Base-by-base conservation (phyloP, 305 asterid genomes). In the Solanum hybrid region DNA sequence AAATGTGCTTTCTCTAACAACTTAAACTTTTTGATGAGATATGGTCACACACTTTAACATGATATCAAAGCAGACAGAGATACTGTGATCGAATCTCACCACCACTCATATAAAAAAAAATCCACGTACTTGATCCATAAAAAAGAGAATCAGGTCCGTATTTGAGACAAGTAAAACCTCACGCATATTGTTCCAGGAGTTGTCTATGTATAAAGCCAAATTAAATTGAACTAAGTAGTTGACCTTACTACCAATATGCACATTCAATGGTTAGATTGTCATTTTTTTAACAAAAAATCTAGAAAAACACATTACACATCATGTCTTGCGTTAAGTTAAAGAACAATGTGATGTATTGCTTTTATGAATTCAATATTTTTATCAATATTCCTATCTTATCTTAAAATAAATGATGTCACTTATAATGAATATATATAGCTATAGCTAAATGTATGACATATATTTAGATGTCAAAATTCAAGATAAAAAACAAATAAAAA, bases 41-140 rank as follows among this genome's bases (percentile, higher is more conserved):
- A 13, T 45, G 22, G 0, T 2, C 65, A 65, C 29, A 65, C 75
- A 65, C 29, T 65, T n/a, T 0, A 65, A 65, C 3, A n/a, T 65
- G 75, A 0, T 22, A 22, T 2, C 29, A 65, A 0, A 65, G 1
- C 3, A 22, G 13, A 0, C 0, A 65, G 1, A 65, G 1, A 0
- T 22, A 1, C 0, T 65, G 12, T 22, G 1, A 65, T 65, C 6
- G 1, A 65, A 65, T 65, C 27, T 65, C 6, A 65, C 75, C 3
- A 4, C 12, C 27, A 65, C 75, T 2, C 75, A 9, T 9, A 65
- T 65, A 36, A 36, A 36, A 36, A 7, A 36, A 7, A 7, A 1
- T 36, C 3, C 17, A 41, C 6, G 4, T 39, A 3, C 51, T 39
- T 39, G 1, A 39, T 39, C 15, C 51, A 39, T 39, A 0, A 39